Evolutionary conservation across 805 yeast species (phyloP), one percentile per base, ranked within the genome.

Genomic region (Teunomyces stri): DNA sequence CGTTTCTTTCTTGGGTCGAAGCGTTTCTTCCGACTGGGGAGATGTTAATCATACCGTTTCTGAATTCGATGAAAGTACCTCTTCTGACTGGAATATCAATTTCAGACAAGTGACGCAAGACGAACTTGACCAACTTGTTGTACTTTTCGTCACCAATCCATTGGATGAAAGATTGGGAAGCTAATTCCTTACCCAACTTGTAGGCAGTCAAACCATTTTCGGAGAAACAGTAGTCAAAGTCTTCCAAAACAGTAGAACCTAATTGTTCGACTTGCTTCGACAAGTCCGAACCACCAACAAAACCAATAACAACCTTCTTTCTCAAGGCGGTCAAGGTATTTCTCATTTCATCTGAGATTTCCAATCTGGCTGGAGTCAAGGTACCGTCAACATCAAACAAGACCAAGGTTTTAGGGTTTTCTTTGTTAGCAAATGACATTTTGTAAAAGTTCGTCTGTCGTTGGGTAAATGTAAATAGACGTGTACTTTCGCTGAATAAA

Each of bases 11-110:
- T 56, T 81, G 82, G 57, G 89, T 89, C 35, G 95, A 84, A 52
- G 98, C 98, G 69, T 94, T 94, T 83, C 99, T 89, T 64, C 99
- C 99, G 51, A 94, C 83, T 59, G 99, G 99, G 12, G 97, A 90
- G 54, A 94, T 89, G 74, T 94, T 94, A 73, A 94, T 88, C 96
- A 94, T 91, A 71, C 99, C 99, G 71, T 94, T 94, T 83, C 99
- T 89, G 81, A 94, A 94, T 79, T 94, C 99, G 59, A 94, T 75
- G 73, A 94, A 94, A 51, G 99, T 94, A 71, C 99, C 99, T 79
- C 97, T 89, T 84, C 97, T 89, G 68, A 87, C 80, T 65, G 99
- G 99, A 58, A 94, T 70, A 56, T 94, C 98, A 47, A 94, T 68
- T 39, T 86, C 86, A 46, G 96, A 69, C 59, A 94, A 79, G 78